Evolutionary conservation across 2,329 filamentous ascomycete genomes (phyloP).

Genomic region (Alternaria alternata): DNA sequence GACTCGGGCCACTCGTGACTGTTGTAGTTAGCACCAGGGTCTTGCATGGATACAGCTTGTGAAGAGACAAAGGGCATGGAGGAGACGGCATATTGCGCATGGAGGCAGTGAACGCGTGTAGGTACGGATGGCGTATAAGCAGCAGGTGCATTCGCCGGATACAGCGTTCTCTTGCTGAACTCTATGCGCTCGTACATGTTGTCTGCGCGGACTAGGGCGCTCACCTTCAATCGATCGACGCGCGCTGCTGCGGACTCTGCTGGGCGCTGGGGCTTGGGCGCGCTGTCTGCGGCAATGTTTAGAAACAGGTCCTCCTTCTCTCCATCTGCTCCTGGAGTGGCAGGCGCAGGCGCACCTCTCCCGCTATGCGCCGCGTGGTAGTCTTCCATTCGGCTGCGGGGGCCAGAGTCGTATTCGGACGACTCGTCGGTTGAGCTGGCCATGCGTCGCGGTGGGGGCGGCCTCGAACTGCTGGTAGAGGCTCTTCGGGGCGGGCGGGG

Average conservation of each 20-base stretch:
- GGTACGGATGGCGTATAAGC: not conserved
- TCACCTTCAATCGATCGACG: slow-evolving; percentile 44
- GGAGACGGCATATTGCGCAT: not conserved
- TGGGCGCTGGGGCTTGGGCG: slow-evolving; percentile 33
- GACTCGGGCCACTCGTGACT: slow-evolving; percentile 50
- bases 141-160: not conserved
- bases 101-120: not conserved
- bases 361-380: slow-evolving; percentile 25
- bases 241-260: slow-evolving; percentile 37
- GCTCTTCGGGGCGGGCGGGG: slow-evolving; percentile 25
- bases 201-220: not conserved
- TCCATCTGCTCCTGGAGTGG: slow-evolving; percentile 30
- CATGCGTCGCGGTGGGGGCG: slow-evolving; percentile 33
- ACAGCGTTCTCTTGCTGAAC: not conserved
- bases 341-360: slow-evolving; percentile 23
- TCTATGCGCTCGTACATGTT: not conserved
- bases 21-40: slow-evolving; percentile 13
- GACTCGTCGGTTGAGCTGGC: slow-evolving; percentile 42
- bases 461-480: slow-evolving; percentile 29
- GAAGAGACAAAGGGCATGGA: not conserved
- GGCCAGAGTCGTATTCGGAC: slow-evolving; percentile 42
- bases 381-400: slow-evolving; percentile 37
- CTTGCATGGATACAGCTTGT: not conserved
- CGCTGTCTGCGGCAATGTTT: slow-evolving; percentile 52
- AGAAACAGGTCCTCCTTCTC: slow-evolving; percentile 54